A percentile compares a stretch with the other conserved stretches of the same genome.
Evolutionary conservation across 805 yeast species (phyloP).

Genomic region (Jamesozyma hellenica): DNA sequence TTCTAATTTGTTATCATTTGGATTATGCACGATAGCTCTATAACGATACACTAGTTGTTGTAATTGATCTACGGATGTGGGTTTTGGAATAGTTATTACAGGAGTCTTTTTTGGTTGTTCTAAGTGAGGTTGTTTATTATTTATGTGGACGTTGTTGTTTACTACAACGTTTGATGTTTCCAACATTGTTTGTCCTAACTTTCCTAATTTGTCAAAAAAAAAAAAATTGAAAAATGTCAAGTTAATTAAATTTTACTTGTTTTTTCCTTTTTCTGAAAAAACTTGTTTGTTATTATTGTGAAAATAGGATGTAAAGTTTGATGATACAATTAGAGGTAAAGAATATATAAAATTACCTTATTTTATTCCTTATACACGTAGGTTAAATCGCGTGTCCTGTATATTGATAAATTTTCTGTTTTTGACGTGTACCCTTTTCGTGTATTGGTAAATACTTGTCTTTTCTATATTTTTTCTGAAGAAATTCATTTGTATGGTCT

Average conservation of each 20-base stretch:
- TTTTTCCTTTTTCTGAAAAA: too few relatives aligned
- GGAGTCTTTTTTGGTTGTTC: background rate
- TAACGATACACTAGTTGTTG: slow-evolving; percentile 27
- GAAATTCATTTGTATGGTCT: background rate
- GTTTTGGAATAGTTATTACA: slow-evolving; percentile 17
- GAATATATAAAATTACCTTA: too few relatives aligned
- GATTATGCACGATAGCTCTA: slow-evolving; percentile 21
- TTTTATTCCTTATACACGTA: too few relatives aligned
- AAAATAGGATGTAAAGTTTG: too few relatives aligned
- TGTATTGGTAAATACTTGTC: background rate
- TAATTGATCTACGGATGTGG: slow-evolving; percentile 19
- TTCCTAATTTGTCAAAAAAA: too few relatives aligned
- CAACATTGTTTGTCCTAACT: background rate
- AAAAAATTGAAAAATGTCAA: too few relatives aligned
- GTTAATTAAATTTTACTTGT: too few relatives aligned
- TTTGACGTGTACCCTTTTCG: background rate
- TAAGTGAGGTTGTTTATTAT: too few relatives aligned
- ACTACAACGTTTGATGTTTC: background rate
- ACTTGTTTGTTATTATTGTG: too few relatives aligned
- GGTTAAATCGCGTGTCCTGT: too few relatives aligned
- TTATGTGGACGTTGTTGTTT: background rate
- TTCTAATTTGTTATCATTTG: slow-evolving; percentile 28
- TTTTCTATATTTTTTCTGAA: background rate
- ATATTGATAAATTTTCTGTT: too few relatives aligned
- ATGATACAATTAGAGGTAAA: too few relatives aligned